Evolutionary conservation across 305 asterid genomes (phyloP).

Genomic region (Galium porrigens): DNA sequence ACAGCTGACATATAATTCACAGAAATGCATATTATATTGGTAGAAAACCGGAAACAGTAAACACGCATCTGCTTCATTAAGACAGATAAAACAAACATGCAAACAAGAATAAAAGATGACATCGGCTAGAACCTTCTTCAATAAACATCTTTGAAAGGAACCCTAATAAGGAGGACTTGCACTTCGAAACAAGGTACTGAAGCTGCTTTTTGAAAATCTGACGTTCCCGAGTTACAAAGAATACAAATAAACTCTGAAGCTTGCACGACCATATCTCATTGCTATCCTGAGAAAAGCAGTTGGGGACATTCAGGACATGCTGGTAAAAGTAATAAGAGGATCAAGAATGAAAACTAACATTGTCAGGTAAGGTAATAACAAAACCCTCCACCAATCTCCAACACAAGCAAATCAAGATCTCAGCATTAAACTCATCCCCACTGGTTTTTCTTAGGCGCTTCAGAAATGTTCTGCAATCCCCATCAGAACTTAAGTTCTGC

Average conservation of each 20-base stretch:
- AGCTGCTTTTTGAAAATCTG: constrained; percentile 46
- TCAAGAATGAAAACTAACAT: constrained; percentile 38
- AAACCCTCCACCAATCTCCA: constrained; percentile 55
- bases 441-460: constrained; percentile 33
- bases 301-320: constrained; percentile 11
- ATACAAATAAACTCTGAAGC: constrained; percentile 52
- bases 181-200: constrained; percentile 36
- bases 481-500: constrained; percentile 41
- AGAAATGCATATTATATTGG: not conserved
- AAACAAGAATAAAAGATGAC: constrained; percentile 1
- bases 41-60: not conserved
- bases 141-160: constrained; percentile 45
- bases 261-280: constrained; percentile 38
- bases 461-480: constrained; percentile 41
- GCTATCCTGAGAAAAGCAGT: constrained; percentile 39
- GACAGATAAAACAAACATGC: not conserved
- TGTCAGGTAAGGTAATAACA: constrained; percentile 29
- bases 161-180: constrained; percentile 33
- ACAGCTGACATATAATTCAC: not conserved
- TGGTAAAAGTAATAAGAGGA: constrained; percentile 13
- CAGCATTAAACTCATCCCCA: constrained; percentile 38
- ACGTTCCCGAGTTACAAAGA: constrained; percentile 45
- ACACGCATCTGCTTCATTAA: not conserved
- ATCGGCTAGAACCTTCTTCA: constrained; percentile 48
- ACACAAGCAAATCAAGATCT: constrained; percentile 49